Base-by-base conservation (phyloP, 2,329 filamentous ascomycete species). In the Bipolaris bicolor region DNA sequence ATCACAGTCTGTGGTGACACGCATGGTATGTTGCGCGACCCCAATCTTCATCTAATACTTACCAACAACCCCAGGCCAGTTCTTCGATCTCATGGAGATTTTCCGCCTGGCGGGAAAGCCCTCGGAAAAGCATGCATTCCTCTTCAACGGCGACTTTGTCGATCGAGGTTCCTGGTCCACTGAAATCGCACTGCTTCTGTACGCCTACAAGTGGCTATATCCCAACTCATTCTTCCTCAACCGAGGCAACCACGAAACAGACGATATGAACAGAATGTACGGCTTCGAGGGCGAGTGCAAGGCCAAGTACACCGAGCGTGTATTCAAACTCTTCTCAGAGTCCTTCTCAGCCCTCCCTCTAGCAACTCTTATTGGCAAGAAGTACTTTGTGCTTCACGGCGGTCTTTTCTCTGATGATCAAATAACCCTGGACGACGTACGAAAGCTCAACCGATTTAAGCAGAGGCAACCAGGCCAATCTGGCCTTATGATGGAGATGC, bases 401-500 rank as follows among this genome's bases (percentile, higher is more conserved):
- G 95, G 95, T 65, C 84, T 98, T 45, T 97, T 98, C 84, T 98
- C 94, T 1, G 90, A 98, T 73, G 95, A 99, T 78, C 95, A 91
- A 66, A 84, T 94, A 62, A 93, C 91, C 0, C 81, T 99, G 50
- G 91, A 98, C 66, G 94, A 99, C 73, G 96, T 99, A 66, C 87
- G 95, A 65, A 96, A 96, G 79, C 82, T 98, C 56, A 89, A 98
- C 78, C 85, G 94, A 64, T 93, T 97, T 79, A 88, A 86, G 75
- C 95, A 98, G 79, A 86, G 91, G 60, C 94, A 98, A 72, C 94
- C 95, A 2, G 95, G 95, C 31, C 95, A 99, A 77, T 81, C 90
- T 47, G 95, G 95, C 13, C 81, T 99, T 69, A 99, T 99, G 95
- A 99, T 99, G 95, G 95, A 99, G 79, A 99, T 99, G 95, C 85